phyloP scores from a whole-genome alignment of 306 rosid species.

The Dicorynia guianensis region DNA sequence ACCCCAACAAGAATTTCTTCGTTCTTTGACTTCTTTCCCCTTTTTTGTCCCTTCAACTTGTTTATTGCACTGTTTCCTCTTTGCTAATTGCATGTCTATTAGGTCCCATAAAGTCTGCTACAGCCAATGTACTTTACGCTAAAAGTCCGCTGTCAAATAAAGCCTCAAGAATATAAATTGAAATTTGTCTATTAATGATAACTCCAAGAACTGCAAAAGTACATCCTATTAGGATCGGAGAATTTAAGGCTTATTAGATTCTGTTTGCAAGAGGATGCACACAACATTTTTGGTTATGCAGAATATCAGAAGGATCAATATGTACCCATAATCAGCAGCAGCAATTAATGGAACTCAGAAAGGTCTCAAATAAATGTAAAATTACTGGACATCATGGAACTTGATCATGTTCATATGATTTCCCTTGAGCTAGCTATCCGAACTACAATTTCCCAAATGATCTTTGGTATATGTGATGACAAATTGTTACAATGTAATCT shows the following conservation, averaged over 20 bases:
- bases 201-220: too few species aligned
- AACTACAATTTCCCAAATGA: background rate
- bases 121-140: too few species aligned
- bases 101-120: too few species aligned
- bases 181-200: too few species aligned
- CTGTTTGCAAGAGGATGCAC: conserved; percentile 20
- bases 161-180: too few species aligned
- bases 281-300: background rate
- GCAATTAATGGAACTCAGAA: background rate
- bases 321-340: conserved; percentile 25
- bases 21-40: too few species aligned
- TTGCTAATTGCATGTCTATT: too few species aligned
- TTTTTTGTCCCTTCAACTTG: too few species aligned
- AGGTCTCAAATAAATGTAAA: conserved; percentile 35
- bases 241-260: background rate
- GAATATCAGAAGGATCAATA: conserved; percentile 10
- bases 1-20: background rate
- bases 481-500: background rate
- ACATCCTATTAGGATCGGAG: conserved; percentile 11
- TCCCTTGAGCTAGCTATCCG: conserved; percentile 14
- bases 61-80: too few species aligned
- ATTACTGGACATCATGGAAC: conserved; percentile 28
- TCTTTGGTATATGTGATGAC: background rate
- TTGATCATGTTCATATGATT: conserved; percentile 36
- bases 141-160: too few species aligned